Evolutionary conservation across 495 filamentous ascomycete genomes (phyloP).

Genomic region (Pyrenula aspistea): DNA sequence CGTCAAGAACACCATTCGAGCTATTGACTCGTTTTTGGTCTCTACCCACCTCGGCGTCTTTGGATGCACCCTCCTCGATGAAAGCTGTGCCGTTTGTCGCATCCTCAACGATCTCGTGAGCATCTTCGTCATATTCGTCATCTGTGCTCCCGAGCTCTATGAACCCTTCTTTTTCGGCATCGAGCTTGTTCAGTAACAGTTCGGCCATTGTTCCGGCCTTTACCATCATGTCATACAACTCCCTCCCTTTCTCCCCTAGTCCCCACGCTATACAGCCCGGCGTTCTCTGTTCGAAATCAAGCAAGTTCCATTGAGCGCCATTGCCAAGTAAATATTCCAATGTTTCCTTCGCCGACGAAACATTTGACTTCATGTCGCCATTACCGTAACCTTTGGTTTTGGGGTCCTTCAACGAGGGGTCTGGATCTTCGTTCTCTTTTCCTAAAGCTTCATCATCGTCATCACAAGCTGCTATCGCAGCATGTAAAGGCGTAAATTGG

Average conservation of each 20-base stretch:
- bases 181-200: slow-evolving; percentile 59
- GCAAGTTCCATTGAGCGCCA: slow-evolving; percentile 95
- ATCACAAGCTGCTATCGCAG: slow-evolving; percentile 78
- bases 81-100: slow-evolving; percentile 10
- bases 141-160: slow-evolving; percentile 54
- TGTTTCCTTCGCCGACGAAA: slow-evolving; percentile 39
- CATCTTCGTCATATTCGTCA: slow-evolving; percentile 33
- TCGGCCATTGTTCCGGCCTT: slow-evolving; percentile 89
- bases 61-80: slow-evolving; percentile 13
- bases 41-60: slow-evolving; percentile 8
- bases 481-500: slow-evolving; percentile 77
- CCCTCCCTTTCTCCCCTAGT: slow-evolving; percentile 40
- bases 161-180: slow-evolving; percentile 45
- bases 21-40: slow-evolving; percentile 1
- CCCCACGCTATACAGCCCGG: slow-evolving; percentile 77
- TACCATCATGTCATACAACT: slow-evolving; percentile 74
- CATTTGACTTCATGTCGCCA: slow-evolving; percentile 11
- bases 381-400: no score
- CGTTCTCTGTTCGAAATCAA: slow-evolving; percentile 76
- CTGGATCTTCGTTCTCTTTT: slow-evolving; percentile 1
- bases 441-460: slow-evolving; percentile 20
- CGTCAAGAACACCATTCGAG: neutral
- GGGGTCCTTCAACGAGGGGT: no score
- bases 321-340: slow-evolving; percentile 68
- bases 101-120: slow-evolving; percentile 3